Evolutionary conservation across 345 rosid genomes (phyloP), one percentile per base, ranked within the genome.

Genomic region (Hibiscus tridactylites): DNA sequence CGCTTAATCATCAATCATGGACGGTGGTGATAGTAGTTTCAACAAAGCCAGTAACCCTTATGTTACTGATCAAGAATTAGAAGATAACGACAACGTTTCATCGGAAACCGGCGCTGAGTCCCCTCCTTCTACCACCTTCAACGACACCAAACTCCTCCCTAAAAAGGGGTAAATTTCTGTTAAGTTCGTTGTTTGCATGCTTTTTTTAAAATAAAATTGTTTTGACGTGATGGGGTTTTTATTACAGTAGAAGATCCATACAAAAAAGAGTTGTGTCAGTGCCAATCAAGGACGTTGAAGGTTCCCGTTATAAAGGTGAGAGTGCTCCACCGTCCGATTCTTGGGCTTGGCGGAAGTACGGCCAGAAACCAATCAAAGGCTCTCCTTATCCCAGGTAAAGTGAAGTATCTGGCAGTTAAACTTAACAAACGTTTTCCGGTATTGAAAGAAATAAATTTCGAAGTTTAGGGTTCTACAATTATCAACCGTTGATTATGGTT

Each of bases 331-430:
- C 99, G 60, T 82, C 98, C 0, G 99, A 95, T 81, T 95, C 97
- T 11, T 95, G 98, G 98, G 97, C 99, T 0, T 95, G 99, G 99
- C 80, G 99, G 77, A 95, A 95, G 75, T 95, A 95, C 74, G 99
- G 99, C 54, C 99, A 95, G 68, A 95, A 95, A 77, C 99, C 99
- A 79, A 92, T 95, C 87, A 95, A 95, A 75, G 99, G 99, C 50
- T 90, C 99, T n/a, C 95, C 95, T 21, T 95, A 89, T 77, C 99
- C 99, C n/a, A 89, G 96, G 96, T 90, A 71, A 70, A 21, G 5
- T 15, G n/a, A 28, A 57, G 19, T 2, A n/a, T 56, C 29, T 16
- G 9, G 8, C 21, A n/a, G 68, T 42, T 7, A 8, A 54, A 5
- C n/a, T 52, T 16, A 54, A 17, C 61, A 0, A 28, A 16, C 29